Evolutionary conservation across 2,329 filamentous ascomycete genomes (phyloP), one percentile per base, ranked within the genome.

Genomic region (Colletotrichum sansevieriae): DNA sequence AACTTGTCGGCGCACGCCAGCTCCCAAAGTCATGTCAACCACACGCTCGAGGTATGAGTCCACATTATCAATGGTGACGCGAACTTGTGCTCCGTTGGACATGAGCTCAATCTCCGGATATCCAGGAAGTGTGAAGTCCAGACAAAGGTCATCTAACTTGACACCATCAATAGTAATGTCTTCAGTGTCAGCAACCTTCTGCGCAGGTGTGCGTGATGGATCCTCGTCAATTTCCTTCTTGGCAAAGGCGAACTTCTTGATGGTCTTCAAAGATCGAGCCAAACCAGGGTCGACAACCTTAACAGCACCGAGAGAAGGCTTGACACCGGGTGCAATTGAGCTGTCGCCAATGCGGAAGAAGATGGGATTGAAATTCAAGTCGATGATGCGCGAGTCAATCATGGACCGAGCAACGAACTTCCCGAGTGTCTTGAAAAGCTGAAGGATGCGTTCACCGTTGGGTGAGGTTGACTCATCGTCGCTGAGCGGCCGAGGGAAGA

Each of bases 341-440:
- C 85, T 88, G 74, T 97, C 92, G 15, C 93, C 93, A 72, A 98
- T 92, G 66, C 95, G 93, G 90, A 99, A 99, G 83, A 99, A 98
- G 6, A 94, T 97, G 2, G 96, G 93, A 77, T 98, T 99, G 81
- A 99, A 96, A 64, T 95, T 96, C 72, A 99, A 90, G 75, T 99
- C 96, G 73, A 99, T 98, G 77, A 99, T 98, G 62, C 96, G 90
- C 1, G 95, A 98, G 78, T 99, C 96, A 61, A 99, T 91, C 96
- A 99, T 98, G 0, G 96, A 98, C 58, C 96, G 90, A 35, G 97
- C 96, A 55, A 98, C 95, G 78, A 99, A 99, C 77, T 98, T 98
- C 74, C 96, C 96, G 22, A 99, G 90, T 76, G 95, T 92, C 79
- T 92, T 97, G 84, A 97, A 99, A 18, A 97, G 83, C 74, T 96